These are phyloP conservation scores for sorghum (Sorghum bicolor) DNA, from an alignment of 176 grass and related monocot species.

Conservation along the genomic window Sorghum_bicolor_NCBIv3 NC_012879.2:56635501-56636000, in stretches of 20 bases:
- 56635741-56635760: background rate
- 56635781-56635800: background rate
- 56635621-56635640: background rate
- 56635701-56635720: conserved; percentile 7
- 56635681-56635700: conserved; percentile 14
- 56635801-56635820: conserved; percentile 16
- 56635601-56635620: conserved; percentile 13
- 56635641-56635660: conserved; percentile 7
- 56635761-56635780: background rate
- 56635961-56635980: conserved; percentile 74
- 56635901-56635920: conserved; percentile 80
- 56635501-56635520: conserved; percentile 39
- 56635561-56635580: no score
- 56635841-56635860: background rate
- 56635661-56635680: conserved; percentile 12
- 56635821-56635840: background rate
- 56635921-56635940: conserved; percentile 75
- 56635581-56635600: conserved; percentile 30
- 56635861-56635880: conserved; percentile 23
- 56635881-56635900: conserved; percentile 58
- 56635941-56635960: conserved; percentile 92
- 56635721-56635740: background rate
- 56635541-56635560: background rate
- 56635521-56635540: conserved; percentile 35
- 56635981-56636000: conserved; percentile 59